Base-by-base conservation (phyloP, 2,329 filamentous ascomycete genomes). In the Cercospora nicotianae region DNA sequence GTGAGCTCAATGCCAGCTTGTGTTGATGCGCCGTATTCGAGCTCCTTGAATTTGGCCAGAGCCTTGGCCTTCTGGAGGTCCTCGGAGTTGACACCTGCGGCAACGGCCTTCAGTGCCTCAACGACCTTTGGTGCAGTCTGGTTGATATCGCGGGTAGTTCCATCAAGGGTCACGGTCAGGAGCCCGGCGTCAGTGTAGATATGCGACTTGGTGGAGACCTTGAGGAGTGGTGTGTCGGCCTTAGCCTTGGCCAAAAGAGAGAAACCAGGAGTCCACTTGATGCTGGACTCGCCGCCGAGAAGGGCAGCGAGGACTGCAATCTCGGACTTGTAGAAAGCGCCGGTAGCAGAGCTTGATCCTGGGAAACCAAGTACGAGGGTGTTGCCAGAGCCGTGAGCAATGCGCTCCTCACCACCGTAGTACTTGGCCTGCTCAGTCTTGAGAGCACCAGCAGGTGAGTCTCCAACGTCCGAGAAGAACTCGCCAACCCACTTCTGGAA, bases 191-290 rank as follows among this genome's bases (percentile, higher is more conserved):
- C 95, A 16, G 94, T 97, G 88, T 97, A 99, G 73, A 90, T 87
- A 73, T 89, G 84, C 83, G 95, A 94, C 76, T 89, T 87, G 71
- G 94, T 92, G 42, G 87, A 85, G 76, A 93, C 87, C 62, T 85
- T 86, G 71, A 91, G 87, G 72, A 89, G 88, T 42, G 89, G 85
- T 76, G 88, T 84, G 57, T 86, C 85, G 70, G 89, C 85, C 66
- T 89, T 87, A 69, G 90, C 90, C 85, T 97, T 94, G 78, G 91
- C 87, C 69, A 99, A 88, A 70, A 97, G 86, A 68, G 92, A 94
- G 87, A 97, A 98, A 75, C 95, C 95, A 71, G 92, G 84, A 63
- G 92, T 90, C 94, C 94, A 99, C 86, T 98, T 99, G 85, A 98
- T 93, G 81, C 85, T 91, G 64, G 93, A 91, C 81, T 96, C 84